These are phyloP conservation scores for Saccharomycopsis sp. DNA, from an alignment of 805 yeast species.

Conservation along the genomic window DNA sequence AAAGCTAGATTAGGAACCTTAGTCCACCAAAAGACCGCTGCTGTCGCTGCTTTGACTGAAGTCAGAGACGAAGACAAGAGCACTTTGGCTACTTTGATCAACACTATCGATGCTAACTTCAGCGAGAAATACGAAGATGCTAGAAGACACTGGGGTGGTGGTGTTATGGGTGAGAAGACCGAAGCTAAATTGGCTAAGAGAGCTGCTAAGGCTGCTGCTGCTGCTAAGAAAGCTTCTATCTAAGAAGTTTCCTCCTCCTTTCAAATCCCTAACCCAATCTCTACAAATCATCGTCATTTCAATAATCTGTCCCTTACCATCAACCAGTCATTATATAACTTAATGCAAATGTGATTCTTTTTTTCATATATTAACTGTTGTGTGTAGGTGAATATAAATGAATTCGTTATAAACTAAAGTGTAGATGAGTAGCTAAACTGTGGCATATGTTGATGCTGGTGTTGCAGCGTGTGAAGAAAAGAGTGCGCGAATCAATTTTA, in stretches of 20 bases:
- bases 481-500: no score
- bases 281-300: not conserved
- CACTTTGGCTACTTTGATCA: constrained; percentile 85
- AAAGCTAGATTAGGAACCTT: constrained; percentile 97
- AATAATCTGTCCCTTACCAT: not conserved
- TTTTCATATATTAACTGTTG: not conserved
- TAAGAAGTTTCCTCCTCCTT: not conserved
- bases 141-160: constrained; percentile 99
- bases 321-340: not conserved
- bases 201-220: constrained; percentile 38
- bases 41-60: constrained; percentile 96
- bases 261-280: not conserved
- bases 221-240: constrained; percentile 14
- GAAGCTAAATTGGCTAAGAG: constrained; percentile 76
- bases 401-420: no score
- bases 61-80: constrained; percentile 92
- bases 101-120: constrained; percentile 92
- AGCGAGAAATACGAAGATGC: constrained; percentile 88
- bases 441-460: no score
- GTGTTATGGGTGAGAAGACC: constrained; percentile 94
- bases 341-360: not conserved
- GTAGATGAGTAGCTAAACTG: no score
- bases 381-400: no score
- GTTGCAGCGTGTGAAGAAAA: no score
- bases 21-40: constrained; percentile 95